Evolutionary conservation across 2,329 filamentous ascomycete species (phyloP).

Genomic region (Hypoxylon rubiginosum): DNA sequence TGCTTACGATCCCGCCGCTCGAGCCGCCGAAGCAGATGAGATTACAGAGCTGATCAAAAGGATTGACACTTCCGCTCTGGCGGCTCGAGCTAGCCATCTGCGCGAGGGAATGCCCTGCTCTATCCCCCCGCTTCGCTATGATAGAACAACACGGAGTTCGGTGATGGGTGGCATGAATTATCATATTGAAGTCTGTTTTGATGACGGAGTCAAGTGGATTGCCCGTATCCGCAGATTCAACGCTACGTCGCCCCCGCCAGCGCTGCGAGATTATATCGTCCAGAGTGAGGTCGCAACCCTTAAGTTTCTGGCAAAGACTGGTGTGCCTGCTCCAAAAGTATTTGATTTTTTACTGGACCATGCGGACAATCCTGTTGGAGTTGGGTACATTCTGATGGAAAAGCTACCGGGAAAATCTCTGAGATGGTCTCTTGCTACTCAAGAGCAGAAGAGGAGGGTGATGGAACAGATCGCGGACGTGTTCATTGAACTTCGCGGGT

Average conservation of each 20-base stretch:
- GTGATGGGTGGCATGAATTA: constrained; percentile 63
- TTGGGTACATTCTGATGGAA: constrained; percentile 59
- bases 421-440: constrained; percentile 52
- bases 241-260: constrained; percentile 55
- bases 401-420: constrained; percentile 57
- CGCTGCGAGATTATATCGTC: constrained; percentile 54
- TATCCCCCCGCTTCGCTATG: constrained; percentile 55
- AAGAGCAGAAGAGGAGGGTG: constrained; percentile 53
- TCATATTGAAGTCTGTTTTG: constrained; percentile 58
- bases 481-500: constrained; percentile 55
- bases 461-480: constrained; percentile 56
- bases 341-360: constrained; percentile 54
- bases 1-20: constrained; percentile 52
- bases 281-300: constrained; percentile 59
- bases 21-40: constrained; percentile 54
- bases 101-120: constrained; percentile 54
- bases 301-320: constrained; percentile 54
- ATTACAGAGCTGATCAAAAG: constrained; percentile 52
- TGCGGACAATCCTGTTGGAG: constrained; percentile 53
- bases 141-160: constrained; percentile 51
- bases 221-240: constrained; percentile 58
- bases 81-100: constrained; percentile 53
- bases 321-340: constrained; percentile 55
- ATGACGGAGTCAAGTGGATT: constrained; percentile 59
- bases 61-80: constrained; percentile 56